Evolutionary conservation across 768 basidiomycete species (phyloP).

Genomic region (Pholiota conissans): DNA sequence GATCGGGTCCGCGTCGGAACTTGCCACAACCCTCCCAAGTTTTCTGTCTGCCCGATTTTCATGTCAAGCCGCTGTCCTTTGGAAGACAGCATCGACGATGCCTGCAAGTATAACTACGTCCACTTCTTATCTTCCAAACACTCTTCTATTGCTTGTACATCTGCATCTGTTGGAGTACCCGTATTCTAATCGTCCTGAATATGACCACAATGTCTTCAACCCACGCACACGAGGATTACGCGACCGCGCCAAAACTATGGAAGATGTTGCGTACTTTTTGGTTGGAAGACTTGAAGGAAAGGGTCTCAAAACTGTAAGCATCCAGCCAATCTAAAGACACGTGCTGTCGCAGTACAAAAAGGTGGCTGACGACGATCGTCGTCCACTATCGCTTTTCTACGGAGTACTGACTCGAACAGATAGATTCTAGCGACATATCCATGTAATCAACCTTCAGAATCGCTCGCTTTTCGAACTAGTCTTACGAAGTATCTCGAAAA

Average conservation of each 20-base stretch:
- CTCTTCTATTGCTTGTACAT: conserved; percentile 52
- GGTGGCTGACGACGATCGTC: no score
- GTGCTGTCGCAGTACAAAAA: background rate
- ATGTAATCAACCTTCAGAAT: conserved; percentile 51
- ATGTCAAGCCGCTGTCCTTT: background rate
- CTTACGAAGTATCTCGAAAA: conserved; percentile 51
- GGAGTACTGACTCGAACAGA: background rate
- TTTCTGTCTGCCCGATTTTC: no score
- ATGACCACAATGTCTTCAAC: conserved; percentile 50
- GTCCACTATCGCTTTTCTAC: background rate
- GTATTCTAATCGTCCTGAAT: conserved; percentile 44
- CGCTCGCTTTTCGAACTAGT: conserved; percentile 49
- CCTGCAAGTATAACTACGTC: no score
- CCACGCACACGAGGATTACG: conserved; percentile 43
- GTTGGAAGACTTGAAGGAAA: conserved; percentile 44
- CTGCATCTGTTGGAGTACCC: conserved; percentile 55
- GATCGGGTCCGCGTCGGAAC: background rate
- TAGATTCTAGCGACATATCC: conserved; percentile 53
- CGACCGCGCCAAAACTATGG: conserved; percentile 51
- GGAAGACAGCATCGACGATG: background rate
- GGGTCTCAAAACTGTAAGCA: conserved; percentile 28
- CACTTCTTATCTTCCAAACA: conserved; percentile 29
- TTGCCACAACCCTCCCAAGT: no score
- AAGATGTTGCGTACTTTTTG: conserved; percentile 52
- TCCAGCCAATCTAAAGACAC: no score